Percentiles rank a stretch among this genome's conserved stretches.
These are phyloP conservation scores for Ramaria sp. DNA, from an alignment of 768 basidiomycete species.

Conservation along the genomic window DNA sequence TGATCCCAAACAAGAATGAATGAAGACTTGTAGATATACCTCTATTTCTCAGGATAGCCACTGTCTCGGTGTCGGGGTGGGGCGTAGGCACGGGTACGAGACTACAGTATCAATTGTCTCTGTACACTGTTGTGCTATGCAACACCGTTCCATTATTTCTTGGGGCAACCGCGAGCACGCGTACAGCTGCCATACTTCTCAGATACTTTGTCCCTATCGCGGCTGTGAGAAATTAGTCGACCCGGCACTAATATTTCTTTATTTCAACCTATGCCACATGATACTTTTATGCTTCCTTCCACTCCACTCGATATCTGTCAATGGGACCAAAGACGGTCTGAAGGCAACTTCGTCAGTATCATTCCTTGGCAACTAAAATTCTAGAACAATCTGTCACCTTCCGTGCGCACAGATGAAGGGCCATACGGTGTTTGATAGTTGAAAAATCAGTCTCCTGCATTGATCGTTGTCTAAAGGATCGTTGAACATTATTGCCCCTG, in stretches of 20 bases:
- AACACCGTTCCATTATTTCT: too few relatives aligned
- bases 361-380: slow-evolving; percentile 1
- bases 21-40: too few relatives aligned
- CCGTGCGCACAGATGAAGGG: slow-evolving; percentile 98
- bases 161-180: too few relatives aligned
- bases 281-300: slow-evolving; percentile 5
- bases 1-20: too few relatives aligned
- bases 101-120: too few relatives aligned
- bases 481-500: slow-evolving; percentile 98
- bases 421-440: slow-evolving; percentile 61
- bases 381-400: slow-evolving; percentile 32
- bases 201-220: too few relatives aligned
- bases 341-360: background rate
- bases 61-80: too few relatives aligned
- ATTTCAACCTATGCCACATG: background rate
- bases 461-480: slow-evolving; percentile 61
- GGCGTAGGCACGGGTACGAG: too few relatives aligned
- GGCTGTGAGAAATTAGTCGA: too few relatives aligned
- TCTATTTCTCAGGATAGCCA: too few relatives aligned
- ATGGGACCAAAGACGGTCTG: slow-evolving; percentile 48
- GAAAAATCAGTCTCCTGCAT: slow-evolving; percentile 54
- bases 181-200: too few relatives aligned
- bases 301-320: slow-evolving; percentile 23
- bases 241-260: background rate
- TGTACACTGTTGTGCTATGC: too few relatives aligned